Base-by-base conservation (phyloP, 2,329 filamentous ascomycete species). In the Tolypocladium capitatum region DNA sequence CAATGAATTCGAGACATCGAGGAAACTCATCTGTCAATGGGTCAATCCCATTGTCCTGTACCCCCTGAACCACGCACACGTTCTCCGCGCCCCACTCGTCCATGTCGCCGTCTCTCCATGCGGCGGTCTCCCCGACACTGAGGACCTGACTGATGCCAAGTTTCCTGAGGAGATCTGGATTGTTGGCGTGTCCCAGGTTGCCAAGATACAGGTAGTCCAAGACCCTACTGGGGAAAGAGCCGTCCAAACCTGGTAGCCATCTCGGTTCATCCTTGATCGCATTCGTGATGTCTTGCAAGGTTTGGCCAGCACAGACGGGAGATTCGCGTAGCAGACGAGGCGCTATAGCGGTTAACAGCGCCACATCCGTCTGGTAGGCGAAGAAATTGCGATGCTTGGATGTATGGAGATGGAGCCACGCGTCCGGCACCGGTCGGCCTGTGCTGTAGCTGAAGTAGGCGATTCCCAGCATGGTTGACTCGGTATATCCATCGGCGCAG, bases 21-120 rank as follows among this genome's bases (percentile, higher is more conserved):
- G 81, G 77, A 65, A 97, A 94, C 55, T 96, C 86, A 32, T 84
- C 78, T 31, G 83, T 94, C 57, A 98, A 68, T 5, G 90, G 84
- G 65, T 98, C 92, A 51, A 97, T 92, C 5, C 92, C 92, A 60
- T 98, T 98, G 60, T 98, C 92, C 61, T 97, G 92, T 6, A 98
- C 87, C 14, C 84, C 79, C 59, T 91, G 82, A 32, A 98, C 78
- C 56, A 83, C 76, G 60, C 92, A 80, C 18, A 95, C 69, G 54
- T 94, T 92, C 33, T 91, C 83, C 11, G 68, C 58, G 0, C 84
- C 86, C 87, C 89, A 95, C 43, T 72, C 69, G 33, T 84, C 78
- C 45, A 80, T 68, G 49, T 87, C 78, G 4, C 80, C 78, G 24
- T 84, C 79, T 4, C 75, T 74, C 92, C 92, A 97, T 54, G 79